Evolutionary conservation across 352 stramenopile genomes (phyloP), one percentile per base, ranked within the genome.

Genomic region (Globisporangium barbulae): DNA sequence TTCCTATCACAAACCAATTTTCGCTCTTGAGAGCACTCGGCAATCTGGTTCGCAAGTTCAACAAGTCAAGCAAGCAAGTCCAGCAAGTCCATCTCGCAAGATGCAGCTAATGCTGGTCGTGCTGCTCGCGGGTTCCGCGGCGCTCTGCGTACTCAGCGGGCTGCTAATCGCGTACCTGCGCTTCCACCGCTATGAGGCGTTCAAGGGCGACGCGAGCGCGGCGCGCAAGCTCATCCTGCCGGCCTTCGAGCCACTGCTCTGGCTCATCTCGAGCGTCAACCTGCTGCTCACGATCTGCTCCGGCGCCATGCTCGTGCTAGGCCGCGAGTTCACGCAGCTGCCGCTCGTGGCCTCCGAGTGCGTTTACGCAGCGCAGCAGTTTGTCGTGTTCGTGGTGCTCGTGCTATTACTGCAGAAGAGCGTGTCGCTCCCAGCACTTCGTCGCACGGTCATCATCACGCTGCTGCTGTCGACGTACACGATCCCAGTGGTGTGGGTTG

Each of bases 191-290:
- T 31, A 64, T 10, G 68, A 56, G 1, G 66, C 66, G 0, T 69
- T 73, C 48, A 35, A 49, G 25, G 73, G 73, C 28, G 68, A 72
- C 48, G 37, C n/a, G 12, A 53, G 28, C 6, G 70, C 73, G 56
- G 68, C 70, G 9, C 61, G 63, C 13, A 75, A 77, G 63, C 55
- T 79, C 44, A 68, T 81, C 39, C 55, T 83, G 19, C 75, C 75
- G 2, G 68, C 75, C 21, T 81, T 81, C 45, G 73, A 83, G 50
- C 73, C 75, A 6, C 59, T 83, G 52, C 63, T 83, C 5, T 83
- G 75, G 75, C 69, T 74, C 25, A 54, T 81, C 17, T 56, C 33
- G 15, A 41, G 44, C 13, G 62, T 44, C 9, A 72, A 17, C 44
- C 50, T 70, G 35, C 35, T 37, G 52, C 9, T 15, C 59, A 8